Percentiles rank a stretch among this genome's conserved stretches.
Conservation (phyloP, 2,329 filamentous ascomycete species). For the Diaporthe citrichinensis region DNA sequence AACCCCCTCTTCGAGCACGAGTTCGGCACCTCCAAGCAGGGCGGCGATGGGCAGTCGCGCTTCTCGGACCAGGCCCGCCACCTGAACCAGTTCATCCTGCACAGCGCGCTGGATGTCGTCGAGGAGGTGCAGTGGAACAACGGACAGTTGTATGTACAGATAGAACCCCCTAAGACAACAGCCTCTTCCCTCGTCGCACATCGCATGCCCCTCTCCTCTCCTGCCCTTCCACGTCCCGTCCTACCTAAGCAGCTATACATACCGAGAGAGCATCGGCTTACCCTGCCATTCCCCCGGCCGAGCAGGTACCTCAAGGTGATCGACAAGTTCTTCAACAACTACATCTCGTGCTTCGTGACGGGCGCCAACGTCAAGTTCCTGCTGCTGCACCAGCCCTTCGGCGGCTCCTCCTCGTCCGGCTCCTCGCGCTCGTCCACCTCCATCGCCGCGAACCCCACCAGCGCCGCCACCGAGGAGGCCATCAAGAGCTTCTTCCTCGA, state of each 20-base stretch:
- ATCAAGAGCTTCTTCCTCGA: slow-evolving; percentile 95
- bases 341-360: slow-evolving; percentile 95
- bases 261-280: not conserved
- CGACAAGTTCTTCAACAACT: slow-evolving; percentile 96
- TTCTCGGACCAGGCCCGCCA: slow-evolving; percentile 91
- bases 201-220: too few species aligned
- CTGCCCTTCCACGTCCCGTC: too few species aligned
- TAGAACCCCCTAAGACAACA: not conserved
- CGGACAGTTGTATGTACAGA: slow-evolving; percentile 79
- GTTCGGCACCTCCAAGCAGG: slow-evolving; percentile 96
- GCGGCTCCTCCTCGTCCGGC: slow-evolving; percentile 50
- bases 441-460: slow-evolving; percentile 86
- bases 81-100: slow-evolving; percentile 97
- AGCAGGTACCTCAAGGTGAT: slow-evolving; percentile 93
- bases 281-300: not conserved
- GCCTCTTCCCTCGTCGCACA: slow-evolving; percentile 41
- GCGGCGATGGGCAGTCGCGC: slow-evolving; percentile 91
- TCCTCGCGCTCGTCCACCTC: slow-evolving; percentile 74
- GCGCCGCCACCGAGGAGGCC: slow-evolving; percentile 93
- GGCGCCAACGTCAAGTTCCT: slow-evolving; percentile 94
- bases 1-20: slow-evolving; percentile 97
- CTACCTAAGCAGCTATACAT: not conserved
- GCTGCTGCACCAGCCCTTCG: slow-evolving; percentile 86
- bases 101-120: slow-evolving; percentile 93
- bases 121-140: slow-evolving; percentile 96